Evolutionary conservation across 2,329 filamentous ascomycete genomes (phyloP).

Genomic region (Diaporthe caulivora): DNA sequence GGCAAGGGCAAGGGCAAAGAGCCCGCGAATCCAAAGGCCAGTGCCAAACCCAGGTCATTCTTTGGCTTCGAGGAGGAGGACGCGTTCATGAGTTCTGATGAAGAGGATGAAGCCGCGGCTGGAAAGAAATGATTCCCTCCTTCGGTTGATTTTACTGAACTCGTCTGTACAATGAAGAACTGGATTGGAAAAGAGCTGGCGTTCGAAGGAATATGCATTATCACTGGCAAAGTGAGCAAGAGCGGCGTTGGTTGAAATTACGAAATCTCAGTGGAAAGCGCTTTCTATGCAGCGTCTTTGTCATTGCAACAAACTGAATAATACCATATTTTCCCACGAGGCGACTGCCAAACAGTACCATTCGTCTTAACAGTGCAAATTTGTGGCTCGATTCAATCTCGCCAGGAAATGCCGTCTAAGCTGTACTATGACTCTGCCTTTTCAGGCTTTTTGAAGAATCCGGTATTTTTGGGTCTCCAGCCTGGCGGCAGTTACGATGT

Average conservation of each 20-base stretch:
- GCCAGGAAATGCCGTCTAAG: neutral
- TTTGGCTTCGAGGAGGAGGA: slow-evolving; percentile 86
- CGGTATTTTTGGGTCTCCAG: no score
- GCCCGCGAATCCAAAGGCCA: slow-evolving; percentile 36
- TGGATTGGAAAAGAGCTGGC: slow-evolving; percentile 6
- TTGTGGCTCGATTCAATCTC: neutral
- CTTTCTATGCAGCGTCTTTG: neutral
- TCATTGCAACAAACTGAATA: neutral
- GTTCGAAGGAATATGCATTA: neutral
- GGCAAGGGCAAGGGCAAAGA: slow-evolving; percentile 48
- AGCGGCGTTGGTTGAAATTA: slow-evolving; percentile 16
- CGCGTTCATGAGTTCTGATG: slow-evolving; percentile 77
- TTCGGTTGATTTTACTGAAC: slow-evolving; percentile 27
- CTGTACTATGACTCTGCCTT: neutral
- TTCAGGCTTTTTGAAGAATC: neutral
- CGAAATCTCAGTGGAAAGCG: neutral
- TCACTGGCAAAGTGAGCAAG: slow-evolving; percentile 5
- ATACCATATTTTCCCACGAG: neutral
- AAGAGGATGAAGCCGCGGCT: slow-evolving; percentile 63
- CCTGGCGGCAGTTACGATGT: no score
- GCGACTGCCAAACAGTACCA: neutral
- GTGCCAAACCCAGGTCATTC: slow-evolving; percentile 63
- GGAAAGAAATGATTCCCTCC: slow-evolving; percentile 40
- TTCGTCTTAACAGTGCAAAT: neutral
- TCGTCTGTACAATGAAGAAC: neutral